Conservation (phyloP, 306 rosid species). For the Cotoneaster glaucophyllus region DNA sequence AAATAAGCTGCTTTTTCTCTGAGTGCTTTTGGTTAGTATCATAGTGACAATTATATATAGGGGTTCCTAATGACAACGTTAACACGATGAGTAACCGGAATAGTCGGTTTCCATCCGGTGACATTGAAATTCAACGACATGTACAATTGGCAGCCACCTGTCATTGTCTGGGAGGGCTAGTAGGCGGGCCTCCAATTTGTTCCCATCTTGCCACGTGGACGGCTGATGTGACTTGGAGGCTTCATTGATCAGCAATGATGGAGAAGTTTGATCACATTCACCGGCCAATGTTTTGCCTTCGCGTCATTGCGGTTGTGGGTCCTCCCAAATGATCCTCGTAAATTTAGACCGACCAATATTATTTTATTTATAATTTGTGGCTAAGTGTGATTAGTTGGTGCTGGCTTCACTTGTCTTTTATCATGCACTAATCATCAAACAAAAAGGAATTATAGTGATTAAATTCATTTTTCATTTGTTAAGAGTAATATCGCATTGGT, state of each 20-base stretch:
- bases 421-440: slow-evolving; percentile 4
- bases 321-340: slow-evolving; percentile 30
- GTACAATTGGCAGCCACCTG: slow-evolving; percentile 14
- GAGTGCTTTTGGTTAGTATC: not conserved
- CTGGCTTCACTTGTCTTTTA: slow-evolving; percentile 15
- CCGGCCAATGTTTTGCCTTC: slow-evolving; percentile 27
- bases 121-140: slow-evolving; percentile 8
- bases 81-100: slow-evolving; percentile 15
- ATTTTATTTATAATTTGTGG: slow-evolving; percentile 8
- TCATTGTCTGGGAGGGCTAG: slow-evolving; percentile 6
- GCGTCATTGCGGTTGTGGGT: slow-evolving; percentile 12
- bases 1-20: not conserved
- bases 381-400: slow-evolving; percentile 16
- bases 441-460: not conserved
- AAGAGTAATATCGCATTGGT: not conserved
- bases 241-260: slow-evolving; percentile 5
- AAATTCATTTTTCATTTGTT: not conserved
- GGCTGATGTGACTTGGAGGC: slow-evolving; percentile 23
- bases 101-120: slow-evolving; percentile 20
- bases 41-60: slow-evolving; percentile 17
- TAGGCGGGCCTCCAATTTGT: slow-evolving; percentile 43
- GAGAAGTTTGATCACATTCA: slow-evolving; percentile 16
- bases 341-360: slow-evolving; percentile 36
- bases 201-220: slow-evolving; percentile 43
- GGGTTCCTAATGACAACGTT: not conserved